Conservation (phyloP, 164 flowering plant genomes). For the Tetracentron sinense region DNA sequence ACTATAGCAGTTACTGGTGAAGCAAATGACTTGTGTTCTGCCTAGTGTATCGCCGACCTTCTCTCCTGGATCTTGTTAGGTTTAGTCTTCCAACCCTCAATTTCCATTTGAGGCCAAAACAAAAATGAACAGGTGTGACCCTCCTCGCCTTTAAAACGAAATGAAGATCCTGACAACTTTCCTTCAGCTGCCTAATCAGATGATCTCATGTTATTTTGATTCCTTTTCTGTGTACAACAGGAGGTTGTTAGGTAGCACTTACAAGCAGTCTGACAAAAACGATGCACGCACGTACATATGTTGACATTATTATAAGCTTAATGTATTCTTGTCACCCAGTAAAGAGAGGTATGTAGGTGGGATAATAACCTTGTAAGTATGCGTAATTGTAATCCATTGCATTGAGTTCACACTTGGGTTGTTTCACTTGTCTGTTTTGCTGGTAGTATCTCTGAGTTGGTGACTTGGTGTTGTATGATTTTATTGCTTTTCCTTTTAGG, state of each 20-base stretch:
- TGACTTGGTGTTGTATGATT: no score
- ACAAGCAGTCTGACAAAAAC: no score
- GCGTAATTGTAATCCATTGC: no score
- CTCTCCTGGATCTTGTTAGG: background rate
- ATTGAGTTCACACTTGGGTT: background rate
- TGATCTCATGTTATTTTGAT: no score
- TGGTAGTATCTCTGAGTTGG: no score
- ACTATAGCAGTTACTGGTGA: conserved; percentile 59
- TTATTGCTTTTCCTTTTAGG: no score
- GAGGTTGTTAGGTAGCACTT: background rate
- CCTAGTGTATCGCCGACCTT: conserved; percentile 18
- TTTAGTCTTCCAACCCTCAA: background rate
- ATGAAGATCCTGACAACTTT: background rate
- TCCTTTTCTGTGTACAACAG: background rate
- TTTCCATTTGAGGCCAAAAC: background rate
- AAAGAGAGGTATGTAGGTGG: background rate
- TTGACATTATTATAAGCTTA: background rate
- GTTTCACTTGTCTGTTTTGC: no score
- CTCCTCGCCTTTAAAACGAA: background rate
- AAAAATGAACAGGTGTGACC: background rate
- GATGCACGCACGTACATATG: background rate
- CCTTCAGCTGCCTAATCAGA: background rate
- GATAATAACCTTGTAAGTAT: background rate
- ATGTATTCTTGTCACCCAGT: background rate
- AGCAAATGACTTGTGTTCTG: conserved; percentile 67